These are phyloP conservation scores for Fomitopsis betulina DNA, from an alignment of 1,284 basidiomycete genomes.

Conservation along the genomic window DNA sequence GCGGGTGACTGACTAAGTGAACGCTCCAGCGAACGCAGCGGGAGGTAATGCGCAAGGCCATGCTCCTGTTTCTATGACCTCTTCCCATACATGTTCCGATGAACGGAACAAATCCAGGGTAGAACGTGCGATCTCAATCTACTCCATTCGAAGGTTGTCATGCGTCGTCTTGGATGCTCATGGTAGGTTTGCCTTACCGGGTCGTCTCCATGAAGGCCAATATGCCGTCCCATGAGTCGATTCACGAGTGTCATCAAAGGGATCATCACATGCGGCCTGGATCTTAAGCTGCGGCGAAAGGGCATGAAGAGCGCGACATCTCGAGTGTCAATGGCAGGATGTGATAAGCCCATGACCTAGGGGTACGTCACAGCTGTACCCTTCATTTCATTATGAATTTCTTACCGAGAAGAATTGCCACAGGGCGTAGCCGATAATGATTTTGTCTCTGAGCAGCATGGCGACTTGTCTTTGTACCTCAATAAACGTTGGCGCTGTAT, in stretches of 20 bases:
- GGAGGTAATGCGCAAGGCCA: constrained; percentile 51
- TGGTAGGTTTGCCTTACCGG: constrained; percentile 32
- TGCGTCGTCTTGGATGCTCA: background rate
- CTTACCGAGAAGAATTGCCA: constrained; percentile 52
- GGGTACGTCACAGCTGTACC: background rate
- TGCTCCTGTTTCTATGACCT: constrained; percentile 37
- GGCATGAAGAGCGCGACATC: constrained; percentile 54
- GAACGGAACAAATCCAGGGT: constrained; percentile 54
- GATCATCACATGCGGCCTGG: constrained; percentile 30
- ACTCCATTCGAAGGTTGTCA: background rate
- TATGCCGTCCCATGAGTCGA: constrained; percentile 46
- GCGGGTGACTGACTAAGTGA: constrained; percentile 20
- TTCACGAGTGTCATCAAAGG: constrained; percentile 43
- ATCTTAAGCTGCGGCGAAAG: constrained; percentile 42
- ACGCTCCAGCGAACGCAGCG: constrained; percentile 25
- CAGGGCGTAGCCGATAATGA: constrained; percentile 50
- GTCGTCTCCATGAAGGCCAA: constrained; percentile 44
- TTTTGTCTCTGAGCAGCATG: constrained; percentile 39
- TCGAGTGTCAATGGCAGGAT: constrained; percentile 49
- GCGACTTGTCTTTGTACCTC: constrained; percentile 44
- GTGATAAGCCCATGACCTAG: constrained; percentile 48
- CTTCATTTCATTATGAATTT: background rate
- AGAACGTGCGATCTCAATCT: constrained; percentile 51
- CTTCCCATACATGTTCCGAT: constrained; percentile 46
- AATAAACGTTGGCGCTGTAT: constrained; percentile 42